phyloP scores from a whole-genome alignment of 805 yeast genomes.

The Torulaspora gathmanii region DNA sequence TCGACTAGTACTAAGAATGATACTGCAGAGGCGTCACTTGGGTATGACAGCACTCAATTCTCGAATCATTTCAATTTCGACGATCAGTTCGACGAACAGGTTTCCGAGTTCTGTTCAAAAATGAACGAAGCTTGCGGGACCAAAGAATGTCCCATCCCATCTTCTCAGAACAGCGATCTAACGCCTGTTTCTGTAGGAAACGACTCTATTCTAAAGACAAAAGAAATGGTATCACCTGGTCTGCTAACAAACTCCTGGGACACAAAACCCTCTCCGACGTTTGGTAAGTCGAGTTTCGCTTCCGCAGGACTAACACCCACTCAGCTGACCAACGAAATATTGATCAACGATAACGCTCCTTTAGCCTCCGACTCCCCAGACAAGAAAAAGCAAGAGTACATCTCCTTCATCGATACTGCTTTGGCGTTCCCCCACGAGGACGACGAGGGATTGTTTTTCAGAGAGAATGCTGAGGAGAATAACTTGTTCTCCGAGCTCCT shows the following conservation, averaged over 20 bases:
- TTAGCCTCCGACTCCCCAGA: not conserved
- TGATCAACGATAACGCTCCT: not conserved
- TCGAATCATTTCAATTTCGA: constrained; percentile 36
- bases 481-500: constrained; percentile 18
- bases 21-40: constrained; percentile 13
- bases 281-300: constrained; percentile 20
- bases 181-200: constrained; percentile 1
- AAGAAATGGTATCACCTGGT: constrained; percentile 1
- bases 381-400: constrained; percentile 1
- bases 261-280: constrained; percentile 12
- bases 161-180: constrained; percentile 8
- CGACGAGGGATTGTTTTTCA: constrained; percentile 16
- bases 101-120: constrained; percentile 68
- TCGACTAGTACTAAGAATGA: not conserved
- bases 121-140: constrained; percentile 82
- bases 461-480: constrained; percentile 13
- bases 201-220: not conserved
- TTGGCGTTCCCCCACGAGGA: constrained; percentile 33
- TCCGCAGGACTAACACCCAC: constrained; percentile 3
- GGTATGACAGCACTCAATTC: constrained; percentile 15
- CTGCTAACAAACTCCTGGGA: constrained; percentile 14
- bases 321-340: not conserved
- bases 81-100: constrained; percentile 60
- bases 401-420: constrained; percentile 29
- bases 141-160: constrained; percentile 61